Evolutionary conservation across 2,329 filamentous ascomycete genomes (phyloP).

Genomic region (Colletotrichum spaethianum): DNA sequence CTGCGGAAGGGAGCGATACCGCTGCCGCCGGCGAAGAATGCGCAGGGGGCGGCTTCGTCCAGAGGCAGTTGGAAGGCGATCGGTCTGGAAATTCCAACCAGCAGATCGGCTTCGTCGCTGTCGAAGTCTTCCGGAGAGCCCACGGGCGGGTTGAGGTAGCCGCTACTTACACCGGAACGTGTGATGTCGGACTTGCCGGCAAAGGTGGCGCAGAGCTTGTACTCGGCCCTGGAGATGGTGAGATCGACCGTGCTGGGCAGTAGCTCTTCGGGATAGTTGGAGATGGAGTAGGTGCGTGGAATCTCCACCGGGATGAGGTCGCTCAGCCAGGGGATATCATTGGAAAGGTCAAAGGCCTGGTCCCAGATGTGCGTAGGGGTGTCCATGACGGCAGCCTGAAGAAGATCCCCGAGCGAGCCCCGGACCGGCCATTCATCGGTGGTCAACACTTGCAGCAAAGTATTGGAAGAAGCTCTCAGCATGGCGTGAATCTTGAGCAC

Average conservation of each 20-base stretch:
- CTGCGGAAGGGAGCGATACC: conserved; percentile 68
- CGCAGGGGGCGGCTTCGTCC: conserved; percentile 64
- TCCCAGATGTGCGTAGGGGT: conserved; percentile 65
- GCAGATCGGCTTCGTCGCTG: conserved; percentile 59
- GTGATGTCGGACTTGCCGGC: conserved; percentile 49
- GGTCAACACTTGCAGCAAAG: conserved; percentile 62
- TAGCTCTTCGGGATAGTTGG: conserved; percentile 64
- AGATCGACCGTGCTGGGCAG: conserved; percentile 66
- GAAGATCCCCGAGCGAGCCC: conserved; percentile 64
- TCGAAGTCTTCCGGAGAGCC: conserved; percentile 55
- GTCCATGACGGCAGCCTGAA: conserved; percentile 63
- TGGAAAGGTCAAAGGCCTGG: conserved; percentile 60
- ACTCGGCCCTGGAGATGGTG: conserved; percentile 66
- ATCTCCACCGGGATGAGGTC: conserved; percentile 65
- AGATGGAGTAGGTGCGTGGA: conserved; percentile 68
- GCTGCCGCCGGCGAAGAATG: conserved; percentile 67
- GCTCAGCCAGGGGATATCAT: conserved; percentile 60
- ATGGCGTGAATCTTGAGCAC: conserved; percentile 64
- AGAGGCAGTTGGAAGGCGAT: conserved; percentile 66
- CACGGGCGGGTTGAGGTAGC: conserved; percentile 67
- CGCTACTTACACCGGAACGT: conserved; percentile 65
- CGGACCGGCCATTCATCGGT: conserved; percentile 67
- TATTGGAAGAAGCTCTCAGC: conserved; percentile 64
- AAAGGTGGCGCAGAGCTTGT: conserved; percentile 61
- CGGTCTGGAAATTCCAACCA: conserved; percentile 67